phyloP scores from a whole-genome alignment of 768 basidiomycete species.

The Mycena vulgaris region DNA sequence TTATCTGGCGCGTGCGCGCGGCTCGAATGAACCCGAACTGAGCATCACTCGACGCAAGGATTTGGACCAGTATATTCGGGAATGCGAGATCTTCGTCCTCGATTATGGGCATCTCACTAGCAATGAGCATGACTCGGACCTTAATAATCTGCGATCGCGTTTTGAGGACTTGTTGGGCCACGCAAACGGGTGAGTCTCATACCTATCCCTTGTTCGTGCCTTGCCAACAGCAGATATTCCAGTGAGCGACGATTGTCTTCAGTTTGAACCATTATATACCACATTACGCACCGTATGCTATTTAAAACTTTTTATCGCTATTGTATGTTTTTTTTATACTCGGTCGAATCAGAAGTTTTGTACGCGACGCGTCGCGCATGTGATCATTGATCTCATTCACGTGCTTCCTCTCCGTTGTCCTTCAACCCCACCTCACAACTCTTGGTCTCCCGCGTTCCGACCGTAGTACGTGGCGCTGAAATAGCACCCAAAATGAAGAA shows the following conservation, averaged over 20 bases:
- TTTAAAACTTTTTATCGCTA: neutral
- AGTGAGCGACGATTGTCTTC: constrained; percentile 25
- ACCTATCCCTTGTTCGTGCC: neutral
- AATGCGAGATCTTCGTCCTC: constrained; percentile 69
- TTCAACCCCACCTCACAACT: too few species aligned
- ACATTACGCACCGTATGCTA: neutral
- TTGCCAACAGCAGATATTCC: neutral
- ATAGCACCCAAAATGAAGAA: constrained; percentile 77
- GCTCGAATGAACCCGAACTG: constrained; percentile 80
- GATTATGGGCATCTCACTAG: constrained; percentile 66
- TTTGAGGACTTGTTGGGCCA: constrained; percentile 68
- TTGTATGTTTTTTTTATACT: neutral
- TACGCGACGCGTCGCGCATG: constrained; percentile 8
- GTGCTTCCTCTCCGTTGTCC: neutral
- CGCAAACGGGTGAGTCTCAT: constrained; percentile 27
- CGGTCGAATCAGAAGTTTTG: neutral
- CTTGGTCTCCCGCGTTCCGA: neutral
- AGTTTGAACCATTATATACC: neutral
- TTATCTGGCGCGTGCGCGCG: constrained; percentile 79
- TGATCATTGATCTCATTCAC: constrained; percentile 1
- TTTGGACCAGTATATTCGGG: constrained; percentile 78
- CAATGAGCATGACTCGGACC: constrained; percentile 52
- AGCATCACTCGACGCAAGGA: constrained; percentile 70
- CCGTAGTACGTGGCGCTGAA: neutral
- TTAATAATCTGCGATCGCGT: constrained; percentile 54